Base-by-base conservation (phyloP, 306 rosid genomes). In the Cotoneaster glaucophyllus region DNA sequence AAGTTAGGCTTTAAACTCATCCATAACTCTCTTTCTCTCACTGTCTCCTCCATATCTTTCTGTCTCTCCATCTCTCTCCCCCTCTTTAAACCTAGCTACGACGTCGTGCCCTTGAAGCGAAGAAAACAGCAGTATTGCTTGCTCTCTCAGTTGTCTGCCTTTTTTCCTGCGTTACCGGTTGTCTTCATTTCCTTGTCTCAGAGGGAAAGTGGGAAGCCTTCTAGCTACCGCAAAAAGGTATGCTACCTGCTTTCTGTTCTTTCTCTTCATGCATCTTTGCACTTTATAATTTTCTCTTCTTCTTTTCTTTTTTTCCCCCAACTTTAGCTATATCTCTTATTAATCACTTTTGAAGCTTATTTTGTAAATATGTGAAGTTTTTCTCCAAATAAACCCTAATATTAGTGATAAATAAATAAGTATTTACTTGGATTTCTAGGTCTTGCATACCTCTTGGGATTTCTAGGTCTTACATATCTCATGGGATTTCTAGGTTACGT, bases 101-200 rank as follows among this genome's bases (percentile, higher is more conserved):
- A 85, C 78, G 80, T 81, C 99, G 96, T 92, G 93, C 97, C 97
- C 87, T 87, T 92, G 82, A 95, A 95, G 97, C 89, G 80, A 92
- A 84, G 91, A 31, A 79, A 84, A 69, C 74, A 82, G 70, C 71
- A 71, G 81, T 15, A 48, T 48, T 83, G 63, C 86, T 75, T 64
- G 41, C 78, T 29, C 64, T 54, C 43, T 78, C 69, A 3, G 62
- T 26, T 57, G 13, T 18, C 62, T 56, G 28, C 62, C 11, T 22
- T 56, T 56, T 56, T n/a, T 56, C 62, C 62, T n/a, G 62, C 13
- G 62, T 8, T 21, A 22, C 84, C 85, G 84, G 50, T 76, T 43
- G 69, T 83, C 79, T 66, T 62, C 66, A 44, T 53, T 74, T 44
- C 77, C 45, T 75, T 31, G 69, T 82, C 75, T 41, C 67, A 6